Evolutionary conservation across 352 stramenopile species (phyloP), one percentile per base, ranked within the genome.

Genomic region (Aphanomyces stellatus): DNA sequence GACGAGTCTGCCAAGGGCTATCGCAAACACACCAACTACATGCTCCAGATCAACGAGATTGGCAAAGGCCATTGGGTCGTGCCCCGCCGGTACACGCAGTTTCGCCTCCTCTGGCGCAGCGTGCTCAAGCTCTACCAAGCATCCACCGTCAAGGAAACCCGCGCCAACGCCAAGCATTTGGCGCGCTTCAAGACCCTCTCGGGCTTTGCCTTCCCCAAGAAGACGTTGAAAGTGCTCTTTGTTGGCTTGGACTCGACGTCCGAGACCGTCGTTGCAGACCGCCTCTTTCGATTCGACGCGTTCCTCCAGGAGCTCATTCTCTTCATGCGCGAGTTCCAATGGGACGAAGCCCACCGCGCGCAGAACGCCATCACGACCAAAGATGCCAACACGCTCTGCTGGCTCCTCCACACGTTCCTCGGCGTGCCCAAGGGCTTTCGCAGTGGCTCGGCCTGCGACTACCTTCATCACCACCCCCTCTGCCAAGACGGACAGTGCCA

Each of bases 11-110:
- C 51, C 60, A 15, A 30, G 7, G 60, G 60, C 27, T 25, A 51
- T 30, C 40, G 51, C 13, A 22, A 37, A 4, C 60, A 67, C n/a
- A 43, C 33, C 60, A 56, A 67, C 11, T 67, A 67, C 60, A 46
- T 67, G 28, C 17, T 67, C 10, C 60, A 67, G n/a, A 41, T 67
- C 19, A 67, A 49, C 19, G 60, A 67, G 27, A 19, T 49, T 19
- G 60, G 43, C 60, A 42, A 56, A 19, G 60, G 60, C 31, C 60
- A 67, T 33, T 67, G 25, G 40, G 30, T 67, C 25, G 60, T 67
- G 7, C 15, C 60, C 10, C 43, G 60, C 6, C 60, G 60, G 8
- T 67, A 67, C 34, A 57, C 60, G 11, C 60, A 67, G 28, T 67
- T 67, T 22, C 60, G 60, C 33, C 11, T 67, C 13, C 22, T 67